These are phyloP conservation scores for Coemansia sp. DNA, from an alignment of 192 early-diverging fungal genomes.

Conservation along the genomic window DNA sequence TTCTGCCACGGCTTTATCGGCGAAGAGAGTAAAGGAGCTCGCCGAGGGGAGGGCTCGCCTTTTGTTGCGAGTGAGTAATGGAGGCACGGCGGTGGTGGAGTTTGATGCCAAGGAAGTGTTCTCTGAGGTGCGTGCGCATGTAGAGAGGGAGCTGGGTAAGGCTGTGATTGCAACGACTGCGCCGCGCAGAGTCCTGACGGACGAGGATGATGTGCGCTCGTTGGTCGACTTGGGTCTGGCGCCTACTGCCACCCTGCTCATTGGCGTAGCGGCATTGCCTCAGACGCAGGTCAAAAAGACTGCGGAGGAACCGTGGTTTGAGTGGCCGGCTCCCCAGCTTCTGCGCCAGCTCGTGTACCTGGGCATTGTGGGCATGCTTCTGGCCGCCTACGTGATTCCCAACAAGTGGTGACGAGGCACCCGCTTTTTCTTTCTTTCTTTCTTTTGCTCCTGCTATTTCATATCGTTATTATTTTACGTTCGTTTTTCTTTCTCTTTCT, in stretches of 20 bases:
- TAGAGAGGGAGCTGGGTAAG: conserved; percentile 1
- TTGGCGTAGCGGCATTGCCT: conserved; percentile 5
- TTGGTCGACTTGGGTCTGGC: conserved; percentile 24
- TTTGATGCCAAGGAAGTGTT: conserved; percentile 13
- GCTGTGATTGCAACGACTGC: not conserved
- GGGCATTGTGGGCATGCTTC: not conserved
- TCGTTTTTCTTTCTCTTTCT: not conserved
- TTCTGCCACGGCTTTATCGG: not conserved
- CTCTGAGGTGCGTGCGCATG: conserved; percentile 11
- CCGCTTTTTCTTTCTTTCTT: not conserved
- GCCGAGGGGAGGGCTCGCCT: not conserved
- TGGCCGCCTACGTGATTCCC: not conserved
- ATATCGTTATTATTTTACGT: no score
- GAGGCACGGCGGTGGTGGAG: not conserved
- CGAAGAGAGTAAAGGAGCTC: not conserved
- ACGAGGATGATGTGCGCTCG: conserved; percentile 3
- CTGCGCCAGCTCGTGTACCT: not conserved
- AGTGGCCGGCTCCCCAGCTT: not conserved
- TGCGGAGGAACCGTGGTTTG: not conserved
- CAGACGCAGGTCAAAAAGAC: not conserved
- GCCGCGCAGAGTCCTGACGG: conserved; percentile 2
- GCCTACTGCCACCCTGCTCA: conserved; percentile 32
- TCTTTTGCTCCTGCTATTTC: not conserved
- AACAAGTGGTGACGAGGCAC: not conserved
- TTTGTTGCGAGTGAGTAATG: conserved; percentile 32